Evolutionary conservation across 2,329 filamentous ascomycete genomes (phyloP).

Genomic region (Hirsutella thompsonii): DNA sequence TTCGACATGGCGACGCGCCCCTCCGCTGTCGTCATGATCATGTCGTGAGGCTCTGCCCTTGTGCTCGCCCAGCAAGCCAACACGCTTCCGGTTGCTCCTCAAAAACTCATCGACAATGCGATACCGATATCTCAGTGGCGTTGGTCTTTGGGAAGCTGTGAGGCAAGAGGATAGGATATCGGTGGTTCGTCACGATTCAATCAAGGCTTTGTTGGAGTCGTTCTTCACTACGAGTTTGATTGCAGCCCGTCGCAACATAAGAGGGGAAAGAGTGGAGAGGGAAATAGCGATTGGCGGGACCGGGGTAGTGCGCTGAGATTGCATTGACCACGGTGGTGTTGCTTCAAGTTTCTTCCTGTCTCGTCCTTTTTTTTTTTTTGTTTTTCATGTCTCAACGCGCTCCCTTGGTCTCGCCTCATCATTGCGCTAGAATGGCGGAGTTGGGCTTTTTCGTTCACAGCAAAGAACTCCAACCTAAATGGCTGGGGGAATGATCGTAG

Average conservation of each 20-base stretch:
- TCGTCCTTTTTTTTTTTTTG: slow-evolving; percentile 5
- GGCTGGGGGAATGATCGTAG: slow-evolving; percentile 8
- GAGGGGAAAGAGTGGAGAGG: not conserved
- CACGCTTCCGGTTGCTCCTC: not conserved
- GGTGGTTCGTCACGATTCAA: not conserved
- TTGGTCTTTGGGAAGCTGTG: not conserved
- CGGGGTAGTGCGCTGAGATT: slow-evolving; percentile 3
- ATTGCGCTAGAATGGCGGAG: slow-evolving; percentile 15
- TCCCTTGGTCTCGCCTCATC: slow-evolving; percentile 8
- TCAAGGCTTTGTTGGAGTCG: not conserved
- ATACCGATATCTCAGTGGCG: not conserved
- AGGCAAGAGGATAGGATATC: not conserved
- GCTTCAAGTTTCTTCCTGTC: slow-evolving; percentile 3
- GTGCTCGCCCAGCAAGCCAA: slow-evolving; percentile 1
- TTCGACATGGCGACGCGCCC: slow-evolving; percentile 11
- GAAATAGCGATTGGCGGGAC: too few species aligned
- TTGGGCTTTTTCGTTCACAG: slow-evolving; percentile 10
- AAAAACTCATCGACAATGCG: not conserved
- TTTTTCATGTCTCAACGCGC: slow-evolving; percentile 4
- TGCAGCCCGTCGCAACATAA: not conserved
- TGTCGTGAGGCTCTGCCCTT: slow-evolving; percentile 14
- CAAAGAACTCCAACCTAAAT: slow-evolving; percentile 6
- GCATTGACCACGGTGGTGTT: slow-evolving; percentile 7
- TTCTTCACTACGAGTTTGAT: not conserved
- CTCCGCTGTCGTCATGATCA: slow-evolving; percentile 7